A percentile compares a stretch with the other conserved stretches of the same genome.
These are phyloP conservation scores for Cladosporium sp. DNA, from an alignment of 2,329 filamentous ascomycete species.

Conservation along the genomic window DNA sequence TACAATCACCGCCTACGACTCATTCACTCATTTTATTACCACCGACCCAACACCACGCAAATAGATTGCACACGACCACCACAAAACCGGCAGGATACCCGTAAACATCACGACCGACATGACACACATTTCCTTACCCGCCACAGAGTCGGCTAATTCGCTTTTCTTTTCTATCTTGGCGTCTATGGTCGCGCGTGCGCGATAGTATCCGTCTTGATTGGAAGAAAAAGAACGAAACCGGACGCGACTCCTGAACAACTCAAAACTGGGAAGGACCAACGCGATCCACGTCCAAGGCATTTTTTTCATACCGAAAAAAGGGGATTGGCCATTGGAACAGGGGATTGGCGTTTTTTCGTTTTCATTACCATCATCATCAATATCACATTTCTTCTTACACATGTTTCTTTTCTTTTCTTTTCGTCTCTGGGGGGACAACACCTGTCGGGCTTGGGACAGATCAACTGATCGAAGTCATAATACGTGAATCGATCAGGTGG, in stretches of 20 bases:
- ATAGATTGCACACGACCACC: constrained; percentile 16
- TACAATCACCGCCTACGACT: constrained; percentile 21
- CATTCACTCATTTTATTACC: constrained; percentile 14
- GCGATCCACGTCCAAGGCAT: constrained; percentile 9
- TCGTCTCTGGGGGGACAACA: background rate
- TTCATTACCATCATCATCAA: background rate
- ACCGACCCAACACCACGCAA: constrained; percentile 19
- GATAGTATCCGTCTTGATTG: background rate
- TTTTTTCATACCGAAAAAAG: background rate
- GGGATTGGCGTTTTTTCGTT: constrained; percentile 8
- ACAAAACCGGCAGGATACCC: constrained; percentile 15
- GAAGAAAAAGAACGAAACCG: background rate
- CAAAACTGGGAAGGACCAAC: background rate
- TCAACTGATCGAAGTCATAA: background rate
- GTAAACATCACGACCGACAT: constrained; percentile 15
- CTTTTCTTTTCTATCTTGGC: background rate
- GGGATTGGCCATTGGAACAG: background rate
- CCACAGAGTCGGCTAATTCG: background rate
- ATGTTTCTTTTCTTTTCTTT: background rate
- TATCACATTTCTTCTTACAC: background rate
- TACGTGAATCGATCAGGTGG: background rate
- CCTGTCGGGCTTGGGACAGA: background rate
- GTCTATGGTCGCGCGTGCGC: constrained; percentile 20
- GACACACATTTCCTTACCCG: constrained; percentile 16
- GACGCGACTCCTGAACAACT: constrained; percentile 5